phyloP scores from a whole-genome alignment of 2,329 filamentous ascomycete genomes.

The Exophiala sp. region DNA sequence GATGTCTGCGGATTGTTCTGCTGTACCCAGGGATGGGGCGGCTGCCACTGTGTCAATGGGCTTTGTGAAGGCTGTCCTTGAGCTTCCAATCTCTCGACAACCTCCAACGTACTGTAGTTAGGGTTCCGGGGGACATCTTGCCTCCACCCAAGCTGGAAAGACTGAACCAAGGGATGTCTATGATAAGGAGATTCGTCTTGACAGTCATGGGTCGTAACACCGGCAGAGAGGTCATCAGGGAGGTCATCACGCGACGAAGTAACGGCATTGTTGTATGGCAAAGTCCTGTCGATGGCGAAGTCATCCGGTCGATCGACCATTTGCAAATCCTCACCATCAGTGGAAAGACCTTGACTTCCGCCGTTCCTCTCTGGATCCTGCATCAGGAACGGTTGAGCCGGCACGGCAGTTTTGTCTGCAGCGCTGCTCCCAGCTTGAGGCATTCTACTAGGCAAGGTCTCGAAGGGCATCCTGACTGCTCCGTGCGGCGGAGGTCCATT shows the following conservation, averaged over 20 bases:
- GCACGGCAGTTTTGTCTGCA: conserved; percentile 16
- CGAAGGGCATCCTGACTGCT: conserved; percentile 24
- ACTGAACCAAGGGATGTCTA: not conserved
- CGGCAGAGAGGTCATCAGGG: no score
- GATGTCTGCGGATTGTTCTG: not conserved
- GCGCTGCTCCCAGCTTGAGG: not conserved
- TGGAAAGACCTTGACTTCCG: not conserved
- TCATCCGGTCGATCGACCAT: not conserved
- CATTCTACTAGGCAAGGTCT: conserved; percentile 8
- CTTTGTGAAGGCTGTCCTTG: conserved; percentile 7
- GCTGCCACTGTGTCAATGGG: no score
- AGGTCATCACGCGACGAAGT: no score
- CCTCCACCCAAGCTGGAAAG: not conserved
- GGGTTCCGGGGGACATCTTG: conserved; percentile 15
- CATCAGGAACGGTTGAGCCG: conserved; percentile 6
- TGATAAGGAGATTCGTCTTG: not conserved
- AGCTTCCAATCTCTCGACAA: conserved; percentile 7
- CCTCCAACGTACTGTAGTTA: conserved; percentile 20
- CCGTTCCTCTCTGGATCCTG: conserved; percentile 9
- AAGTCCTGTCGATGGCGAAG: no score
- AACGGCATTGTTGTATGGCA: no score
- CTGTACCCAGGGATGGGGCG: no score
- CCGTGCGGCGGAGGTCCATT: conserved; percentile 11
- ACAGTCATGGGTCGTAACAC: no score
- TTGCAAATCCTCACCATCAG: not conserved